A percentile compares a stretch with the other conserved stretches of the same genome.
Conservation (phyloP, 2,329 filamentous ascomycete genomes). For the Diaporthe nobilis region DNA sequence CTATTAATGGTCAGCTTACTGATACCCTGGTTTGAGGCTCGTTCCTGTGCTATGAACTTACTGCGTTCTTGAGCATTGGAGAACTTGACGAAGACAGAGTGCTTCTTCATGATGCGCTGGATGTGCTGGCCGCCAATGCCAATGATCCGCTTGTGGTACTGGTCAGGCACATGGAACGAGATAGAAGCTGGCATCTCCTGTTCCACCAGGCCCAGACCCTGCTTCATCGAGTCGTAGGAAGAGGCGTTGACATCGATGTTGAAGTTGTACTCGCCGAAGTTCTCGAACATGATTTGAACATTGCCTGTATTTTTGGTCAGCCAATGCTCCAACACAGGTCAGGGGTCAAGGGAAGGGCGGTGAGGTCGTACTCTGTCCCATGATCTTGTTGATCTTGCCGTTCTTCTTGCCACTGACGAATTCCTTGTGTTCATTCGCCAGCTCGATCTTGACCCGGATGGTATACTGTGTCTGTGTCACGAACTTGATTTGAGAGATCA, state of each 20-base stretch:
- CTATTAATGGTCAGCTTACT: constrained; percentile 51
- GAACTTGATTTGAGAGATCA: constrained; percentile 92
- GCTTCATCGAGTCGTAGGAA: constrained; percentile 94
- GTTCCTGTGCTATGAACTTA: constrained; percentile 43
- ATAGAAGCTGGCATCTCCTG: constrained; percentile 99
- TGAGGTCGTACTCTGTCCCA: constrained; percentile 86
- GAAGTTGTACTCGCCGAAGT: constrained; percentile 99
- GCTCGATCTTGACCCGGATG: constrained; percentile 97
- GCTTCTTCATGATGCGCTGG: constrained; percentile 99
- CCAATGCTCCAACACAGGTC: constrained; percentile 28
- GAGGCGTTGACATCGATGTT: constrained; percentile 97
- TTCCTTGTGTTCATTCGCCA: constrained; percentile 99
- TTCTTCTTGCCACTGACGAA: constrained; percentile 99
- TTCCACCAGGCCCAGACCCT: constrained; percentile 91
- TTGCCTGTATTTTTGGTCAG: constrained; percentile 70
- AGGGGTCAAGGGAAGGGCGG: neutral
- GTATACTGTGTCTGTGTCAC: constrained; percentile 90
- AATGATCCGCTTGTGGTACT: constrained; percentile 99
- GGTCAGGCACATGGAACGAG: constrained; percentile 98
- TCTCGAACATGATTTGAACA: constrained; percentile 98
- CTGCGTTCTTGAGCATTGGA: constrained; percentile 99
- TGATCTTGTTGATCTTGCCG: constrained; percentile 99
- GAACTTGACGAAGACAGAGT: constrained; percentile 99
- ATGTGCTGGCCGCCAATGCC: constrained; percentile 99
- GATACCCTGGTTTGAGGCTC: neutral